Conservation (phyloP, 306 rosid genomes). For the Vachellia collinsii region DNA sequence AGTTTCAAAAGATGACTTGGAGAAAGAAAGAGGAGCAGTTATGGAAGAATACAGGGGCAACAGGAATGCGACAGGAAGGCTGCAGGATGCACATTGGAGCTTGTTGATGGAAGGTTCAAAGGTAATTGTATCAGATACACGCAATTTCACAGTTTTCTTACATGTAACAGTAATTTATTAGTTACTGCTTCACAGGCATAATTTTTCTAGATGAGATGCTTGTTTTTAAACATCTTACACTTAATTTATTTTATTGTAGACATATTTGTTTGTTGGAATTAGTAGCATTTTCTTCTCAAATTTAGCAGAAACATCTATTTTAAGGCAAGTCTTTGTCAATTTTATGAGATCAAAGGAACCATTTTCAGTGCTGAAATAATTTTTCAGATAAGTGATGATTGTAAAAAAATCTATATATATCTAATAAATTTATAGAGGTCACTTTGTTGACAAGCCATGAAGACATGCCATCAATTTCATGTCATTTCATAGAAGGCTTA, state of each 20-base stretch:
- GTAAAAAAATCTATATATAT: not conserved
- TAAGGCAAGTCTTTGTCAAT: not conserved
- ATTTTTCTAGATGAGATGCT: not conserved
- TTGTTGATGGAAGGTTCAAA: constrained; percentile 91
- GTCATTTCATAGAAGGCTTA: constrained; percentile 29
- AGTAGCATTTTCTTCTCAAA: constrained; percentile 3
- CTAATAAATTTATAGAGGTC: not conserved
- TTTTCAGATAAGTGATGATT: constrained; percentile 14
- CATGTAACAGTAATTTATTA: not conserved
- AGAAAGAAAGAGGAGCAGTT: constrained; percentile 94
- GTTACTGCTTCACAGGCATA: not conserved
- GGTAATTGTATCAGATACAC: constrained; percentile 48
- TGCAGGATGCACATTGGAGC: constrained; percentile 94
- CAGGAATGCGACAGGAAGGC: constrained; percentile 92
- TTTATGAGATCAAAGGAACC: constrained; percentile 5
- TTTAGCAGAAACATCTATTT: constrained; percentile 19
- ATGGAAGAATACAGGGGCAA: constrained; percentile 91
- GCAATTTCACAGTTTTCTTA: not conserved
- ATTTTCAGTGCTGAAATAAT: constrained; percentile 12
- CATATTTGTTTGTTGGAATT: not conserved
- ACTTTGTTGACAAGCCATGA: not conserved
- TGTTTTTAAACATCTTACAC: not conserved
- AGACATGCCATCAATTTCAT: constrained; percentile 12
- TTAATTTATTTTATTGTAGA: constrained; percentile 12
- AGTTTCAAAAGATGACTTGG: constrained; percentile 80